Evolutionary conservation across 2,329 filamentous ascomycete genomes (phyloP).

Genomic region (Cladobotryum protrusum): DNA sequence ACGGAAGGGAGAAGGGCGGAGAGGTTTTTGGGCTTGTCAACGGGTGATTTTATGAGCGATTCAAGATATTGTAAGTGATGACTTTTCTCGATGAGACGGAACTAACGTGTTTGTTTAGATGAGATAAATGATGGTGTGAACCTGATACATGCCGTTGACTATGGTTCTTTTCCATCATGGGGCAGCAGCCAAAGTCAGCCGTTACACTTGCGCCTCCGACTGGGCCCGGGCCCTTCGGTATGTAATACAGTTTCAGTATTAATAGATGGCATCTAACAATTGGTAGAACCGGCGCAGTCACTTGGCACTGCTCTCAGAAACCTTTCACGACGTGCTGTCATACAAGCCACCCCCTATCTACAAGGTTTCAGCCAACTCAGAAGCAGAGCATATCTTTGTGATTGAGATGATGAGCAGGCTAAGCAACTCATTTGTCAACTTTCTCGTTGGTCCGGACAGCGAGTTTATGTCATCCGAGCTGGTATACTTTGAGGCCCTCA

Average conservation of each 20-base stretch:
- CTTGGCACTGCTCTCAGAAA: slow-evolving; percentile 42
- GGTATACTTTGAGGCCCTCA: slow-evolving; percentile 38
- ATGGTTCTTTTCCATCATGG: slow-evolving; percentile 45
- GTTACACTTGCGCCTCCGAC: slow-evolving; percentile 39
- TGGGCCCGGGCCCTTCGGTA: slow-evolving; percentile 49
- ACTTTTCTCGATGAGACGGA: neutral
- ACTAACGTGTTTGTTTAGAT: slow-evolving; percentile 25
- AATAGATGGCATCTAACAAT: neutral
- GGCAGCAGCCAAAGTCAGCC: slow-evolving; percentile 32
- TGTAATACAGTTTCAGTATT: slow-evolving; percentile 13
- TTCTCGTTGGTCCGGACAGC: slow-evolving; percentile 26
- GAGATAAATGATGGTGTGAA: slow-evolving; percentile 34
- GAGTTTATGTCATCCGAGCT: slow-evolving; percentile 37
- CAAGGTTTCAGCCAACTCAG: slow-evolving; percentile 38
- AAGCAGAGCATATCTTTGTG: slow-evolving; percentile 39
- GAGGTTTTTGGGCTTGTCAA: slow-evolving; percentile 35
- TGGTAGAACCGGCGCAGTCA: slow-evolving; percentile 44
- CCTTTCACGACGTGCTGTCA: slow-evolving; percentile 43
- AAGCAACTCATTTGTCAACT: slow-evolving; percentile 35
- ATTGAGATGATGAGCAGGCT: slow-evolving; percentile 37
- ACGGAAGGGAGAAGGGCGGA: slow-evolving; percentile 45
- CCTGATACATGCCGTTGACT: slow-evolving; percentile 43
- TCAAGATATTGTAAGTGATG: slow-evolving; percentile 39
- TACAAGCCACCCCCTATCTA: slow-evolving; percentile 45
- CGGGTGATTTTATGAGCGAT: slow-evolving; percentile 37